Base-by-base conservation (phyloP, 176 grass and related monocot genomes). In the Themeda triandra region DNA sequence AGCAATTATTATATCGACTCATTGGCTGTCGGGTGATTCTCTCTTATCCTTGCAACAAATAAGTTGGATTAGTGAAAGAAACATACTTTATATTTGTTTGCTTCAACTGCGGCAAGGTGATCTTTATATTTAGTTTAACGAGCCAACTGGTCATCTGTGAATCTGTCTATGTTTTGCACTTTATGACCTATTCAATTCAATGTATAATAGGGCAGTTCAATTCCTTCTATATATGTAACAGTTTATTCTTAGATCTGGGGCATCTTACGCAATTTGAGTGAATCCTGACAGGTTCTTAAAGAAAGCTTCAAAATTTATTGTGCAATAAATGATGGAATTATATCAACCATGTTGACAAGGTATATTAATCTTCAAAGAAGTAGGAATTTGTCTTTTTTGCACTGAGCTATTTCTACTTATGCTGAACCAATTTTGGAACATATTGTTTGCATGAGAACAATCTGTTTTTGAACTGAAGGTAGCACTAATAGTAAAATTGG, bases 301-400 rank as follows among this genome's bases (percentile, higher is more conserved):
- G 95, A 98, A 86, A 98, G 95, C 80, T 98, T 98, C 81, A 95
- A 95, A 90, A 98, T 98, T 68, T 98, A 98, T 66, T 98, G 95
- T 86, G 80, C 95, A 28, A 93, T 98, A 76, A 98, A 98, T 62
- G 95, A 95, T 85, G 95, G 95, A 87, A 98, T 98, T 69, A n/a
- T n/a, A 98, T 98, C 87, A 98, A 98, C 85, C 95, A 95, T 92
- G 91, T 98, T 65, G 95, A 98, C 73, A 98, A 98, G 92, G 95
- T 98, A 86, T 60, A 53, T 42, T 54, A 23, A 39, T 74, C 39
- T 80, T 48, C 13, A 19, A 42, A 82, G 14, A 51, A 32, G 19
- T 30, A 58, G 8, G 18, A 78, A 72, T 15, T 46, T 82, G 90
- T 90, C 56, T 44, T 63, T 83, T 66, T 73, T 59, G 24, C 74